Conservation (phyloP, 805 yeast genomes). For the Candida nanaspora region DNA sequence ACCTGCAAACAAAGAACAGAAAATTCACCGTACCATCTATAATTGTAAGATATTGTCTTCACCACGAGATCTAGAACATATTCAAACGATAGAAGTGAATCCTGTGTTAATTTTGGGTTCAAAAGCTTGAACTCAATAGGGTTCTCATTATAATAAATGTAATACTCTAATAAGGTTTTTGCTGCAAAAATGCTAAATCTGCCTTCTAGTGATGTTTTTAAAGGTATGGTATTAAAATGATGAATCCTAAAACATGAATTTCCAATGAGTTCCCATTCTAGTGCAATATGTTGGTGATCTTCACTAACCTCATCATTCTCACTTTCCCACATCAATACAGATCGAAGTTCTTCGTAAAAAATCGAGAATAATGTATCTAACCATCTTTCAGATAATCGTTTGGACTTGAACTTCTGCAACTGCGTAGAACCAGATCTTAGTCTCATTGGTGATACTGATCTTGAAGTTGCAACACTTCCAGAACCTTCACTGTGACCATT, state of each 20-base stretch:
- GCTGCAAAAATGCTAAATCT: constrained; percentile 61
- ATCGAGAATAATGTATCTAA: constrained; percentile 60
- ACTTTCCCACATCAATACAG: constrained; percentile 57
- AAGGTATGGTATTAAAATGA: constrained; percentile 43
- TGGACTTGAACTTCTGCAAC: constrained; percentile 23
- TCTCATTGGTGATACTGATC: constrained; percentile 12
- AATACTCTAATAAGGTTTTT: constrained; percentile 39
- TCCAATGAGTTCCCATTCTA: constrained; percentile 74
- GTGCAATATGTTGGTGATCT: constrained; percentile 43
- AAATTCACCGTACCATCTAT: constrained; percentile 57
- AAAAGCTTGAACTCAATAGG: constrained; percentile 16
- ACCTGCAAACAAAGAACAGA: constrained; percentile 36
- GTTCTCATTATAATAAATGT: constrained; percentile 20
- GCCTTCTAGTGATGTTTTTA: constrained; percentile 45
- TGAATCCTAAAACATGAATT: constrained; percentile 41
- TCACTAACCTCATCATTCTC: constrained; percentile 9
- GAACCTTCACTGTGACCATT: constrained; percentile 4
- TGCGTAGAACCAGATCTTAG: constrained; percentile 9
- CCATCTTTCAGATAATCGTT: constrained; percentile 69
- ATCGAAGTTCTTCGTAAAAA: constrained; percentile 63
- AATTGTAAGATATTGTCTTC: constrained; percentile 51
- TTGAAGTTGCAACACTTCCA: constrained; percentile 14
- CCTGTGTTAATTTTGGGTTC: constrained; percentile 10
- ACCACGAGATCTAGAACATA: constrained; percentile 35
- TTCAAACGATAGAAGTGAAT: constrained; percentile 18